Percentiles rank a stretch among this genome's conserved stretches.
Evolutionary conservation across 768 basidiomycete genomes (phyloP).

Genomic region (Macrolepiota albuminosa): DNA sequence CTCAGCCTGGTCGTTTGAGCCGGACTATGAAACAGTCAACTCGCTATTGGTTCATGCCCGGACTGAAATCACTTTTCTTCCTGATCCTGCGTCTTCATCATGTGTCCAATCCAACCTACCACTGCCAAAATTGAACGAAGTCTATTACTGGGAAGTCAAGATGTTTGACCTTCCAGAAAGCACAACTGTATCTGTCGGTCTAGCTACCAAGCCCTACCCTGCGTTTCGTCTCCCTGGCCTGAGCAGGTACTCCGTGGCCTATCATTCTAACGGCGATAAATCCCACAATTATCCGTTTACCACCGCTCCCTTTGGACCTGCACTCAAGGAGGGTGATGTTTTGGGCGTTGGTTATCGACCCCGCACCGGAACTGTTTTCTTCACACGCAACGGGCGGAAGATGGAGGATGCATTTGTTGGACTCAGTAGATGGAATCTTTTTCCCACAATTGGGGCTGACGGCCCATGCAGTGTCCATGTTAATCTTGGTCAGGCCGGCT

Average conservation of each 20-base stretch:
- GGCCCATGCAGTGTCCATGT: constrained; percentile 96
- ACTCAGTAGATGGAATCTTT: constrained; percentile 86
- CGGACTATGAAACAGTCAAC: constrained; percentile 93
- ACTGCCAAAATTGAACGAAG: constrained; percentile 95
- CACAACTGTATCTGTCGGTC: constrained; percentile 86
- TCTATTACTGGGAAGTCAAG: constrained; percentile 99
- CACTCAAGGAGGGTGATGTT: constrained; percentile 90
- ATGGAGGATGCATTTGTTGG: constrained; percentile 95
- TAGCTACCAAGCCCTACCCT: constrained; percentile 97
- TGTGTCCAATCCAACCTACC: constrained; percentile 97
- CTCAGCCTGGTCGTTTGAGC: constrained; percentile 98
- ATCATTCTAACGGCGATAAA: constrained; percentile 95
- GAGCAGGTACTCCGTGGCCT: constrained; percentile 85
- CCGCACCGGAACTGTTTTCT: constrained; percentile 96
- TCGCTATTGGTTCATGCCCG: constrained; percentile 91
- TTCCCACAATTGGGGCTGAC: constrained; percentile 95
- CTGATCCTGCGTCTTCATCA: constrained; percentile 91
- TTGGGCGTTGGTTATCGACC: constrained; percentile 95
- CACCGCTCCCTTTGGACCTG: constrained; percentile 73
- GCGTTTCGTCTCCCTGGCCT: constrained; percentile 88
- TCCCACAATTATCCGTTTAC: constrained; percentile 97
- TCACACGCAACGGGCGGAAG: constrained; percentile 95
- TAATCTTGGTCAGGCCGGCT: constrained; percentile 96
- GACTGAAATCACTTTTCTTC: constrained; percentile 96
- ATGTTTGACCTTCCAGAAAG: constrained; percentile 93